Evolutionary conservation across 2,329 filamentous ascomycete genomes (phyloP).

Genomic region (Talaromyces verruculosus): DNA sequence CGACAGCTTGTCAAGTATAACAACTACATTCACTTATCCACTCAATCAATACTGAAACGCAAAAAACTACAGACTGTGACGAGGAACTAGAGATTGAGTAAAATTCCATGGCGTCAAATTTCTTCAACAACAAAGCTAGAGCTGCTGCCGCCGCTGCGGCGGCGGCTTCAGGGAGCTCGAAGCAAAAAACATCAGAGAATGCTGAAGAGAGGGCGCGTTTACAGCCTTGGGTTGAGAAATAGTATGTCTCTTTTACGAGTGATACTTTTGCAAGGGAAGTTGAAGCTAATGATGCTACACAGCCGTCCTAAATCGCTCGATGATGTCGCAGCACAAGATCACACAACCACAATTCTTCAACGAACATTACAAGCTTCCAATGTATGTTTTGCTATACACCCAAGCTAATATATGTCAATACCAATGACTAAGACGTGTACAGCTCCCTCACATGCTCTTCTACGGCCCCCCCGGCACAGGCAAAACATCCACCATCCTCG

Average conservation of each 20-base stretch:
- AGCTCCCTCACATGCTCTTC: slow-evolving; percentile 97
- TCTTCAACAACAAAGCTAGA: slow-evolving; percentile 93
- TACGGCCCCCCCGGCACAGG: slow-evolving; percentile 96
- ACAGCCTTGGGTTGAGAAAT: slow-evolving; percentile 99
- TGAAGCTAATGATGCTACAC: slow-evolving; percentile 11
- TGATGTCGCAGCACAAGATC: slow-evolving; percentile 96
- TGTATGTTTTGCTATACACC: slow-evolving; percentile 46
- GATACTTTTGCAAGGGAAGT: background rate
- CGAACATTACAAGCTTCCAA: slow-evolving; percentile 93
- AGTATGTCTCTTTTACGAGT: slow-evolving; percentile 55
- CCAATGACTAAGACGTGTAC: no score
- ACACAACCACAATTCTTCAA: slow-evolving; percentile 89
- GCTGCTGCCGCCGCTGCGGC: slow-evolving; percentile 66
- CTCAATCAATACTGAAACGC: no score
- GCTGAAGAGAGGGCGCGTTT: slow-evolving; percentile 64
- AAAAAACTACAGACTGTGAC: no score
- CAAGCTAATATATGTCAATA: background rate
- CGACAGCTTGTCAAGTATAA: background rate
- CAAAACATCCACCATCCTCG: slow-evolving; percentile 96
- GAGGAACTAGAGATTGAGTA: background rate
- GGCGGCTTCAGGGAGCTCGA: slow-evolving; percentile 63
- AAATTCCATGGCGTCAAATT: slow-evolving; percentile 66
- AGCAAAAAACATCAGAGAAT: slow-evolving; percentile 63
- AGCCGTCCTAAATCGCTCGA: slow-evolving; percentile 91
- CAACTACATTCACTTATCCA: no score